These are phyloP conservation scores for Garcia nutans DNA, from an alignment of 345 rosid species.

Conservation along the genomic window DNA sequence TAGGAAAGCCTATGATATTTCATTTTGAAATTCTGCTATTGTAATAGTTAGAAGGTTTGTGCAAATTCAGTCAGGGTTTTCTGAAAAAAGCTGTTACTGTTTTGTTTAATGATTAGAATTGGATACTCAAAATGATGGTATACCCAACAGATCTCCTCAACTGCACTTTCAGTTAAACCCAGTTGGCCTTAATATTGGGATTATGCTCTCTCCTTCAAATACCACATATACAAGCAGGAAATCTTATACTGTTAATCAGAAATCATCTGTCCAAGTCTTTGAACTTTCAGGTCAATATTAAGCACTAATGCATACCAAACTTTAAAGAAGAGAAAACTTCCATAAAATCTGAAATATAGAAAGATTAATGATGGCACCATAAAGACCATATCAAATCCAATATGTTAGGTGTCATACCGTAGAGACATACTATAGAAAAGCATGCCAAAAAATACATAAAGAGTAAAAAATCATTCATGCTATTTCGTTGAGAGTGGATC, in stretches of 20 bases:
- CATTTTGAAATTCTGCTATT: neutral
- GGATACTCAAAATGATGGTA: neutral
- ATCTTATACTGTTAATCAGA: neutral
- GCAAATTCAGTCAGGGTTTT: too few relatives aligned
- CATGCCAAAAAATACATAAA: neutral
- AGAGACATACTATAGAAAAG: neutral
- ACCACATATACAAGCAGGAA: neutral
- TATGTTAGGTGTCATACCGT: neutral
- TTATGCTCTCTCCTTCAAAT: neutral
- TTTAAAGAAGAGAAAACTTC: neutral
- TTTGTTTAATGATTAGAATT: neutral
- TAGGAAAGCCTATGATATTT: neutral
- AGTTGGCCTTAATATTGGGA: neutral
- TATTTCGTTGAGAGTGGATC: neutral
- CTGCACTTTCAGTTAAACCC: slow-evolving; percentile 2
- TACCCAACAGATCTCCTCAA: neutral
- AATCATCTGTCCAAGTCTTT: neutral
- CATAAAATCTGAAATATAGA: neutral
- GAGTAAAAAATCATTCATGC: neutral
- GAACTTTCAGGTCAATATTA: neutral
- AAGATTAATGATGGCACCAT: neutral
- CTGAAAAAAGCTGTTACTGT: neutral
- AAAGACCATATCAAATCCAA: neutral
- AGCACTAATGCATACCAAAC: neutral
- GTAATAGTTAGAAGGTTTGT: neutral